Percentiles rank a stretch among this genome's conserved stretches.
These are phyloP conservation scores for Mortierella sp. DNA, from an alignment of 371 early-diverging fungal species.

Conservation along the genomic window DNA sequence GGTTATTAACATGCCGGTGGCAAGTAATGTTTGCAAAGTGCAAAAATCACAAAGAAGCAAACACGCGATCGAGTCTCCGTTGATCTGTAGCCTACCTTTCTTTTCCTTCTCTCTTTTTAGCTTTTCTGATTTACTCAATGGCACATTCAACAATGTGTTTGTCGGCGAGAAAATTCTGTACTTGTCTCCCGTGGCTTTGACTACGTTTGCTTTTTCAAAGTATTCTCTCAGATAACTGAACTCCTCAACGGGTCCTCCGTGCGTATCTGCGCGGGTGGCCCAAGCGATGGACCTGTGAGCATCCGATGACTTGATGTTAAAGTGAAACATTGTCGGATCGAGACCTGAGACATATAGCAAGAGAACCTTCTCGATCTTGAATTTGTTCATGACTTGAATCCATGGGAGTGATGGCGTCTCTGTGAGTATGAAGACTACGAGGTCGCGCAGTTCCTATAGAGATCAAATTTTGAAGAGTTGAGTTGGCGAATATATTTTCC, in stretches of 20 bases:
- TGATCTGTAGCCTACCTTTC: constrained; percentile 22
- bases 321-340: constrained; percentile 33
- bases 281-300: constrained; percentile 23
- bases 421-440: constrained; percentile 40
- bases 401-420: constrained; percentile 47
- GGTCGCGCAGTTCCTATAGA: constrained; percentile 45
- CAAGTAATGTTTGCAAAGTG: neutral
- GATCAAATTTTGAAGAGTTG: neutral
- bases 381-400: constrained; percentile 46
- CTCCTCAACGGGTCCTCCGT: constrained; percentile 23
- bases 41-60: neutral
- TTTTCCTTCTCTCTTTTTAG: constrained; percentile 41
- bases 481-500: too few species aligned
- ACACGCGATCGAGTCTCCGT: neutral
- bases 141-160: constrained; percentile 45
- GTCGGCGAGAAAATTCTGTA: constrained; percentile 44
- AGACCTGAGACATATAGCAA: constrained; percentile 49
- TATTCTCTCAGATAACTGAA: constrained; percentile 19
- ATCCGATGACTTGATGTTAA: constrained; percentile 32
- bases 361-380: constrained; percentile 43
- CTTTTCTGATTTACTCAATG: constrained; percentile 48
- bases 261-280: constrained; percentile 17
- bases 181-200: constrained; percentile 40
- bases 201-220: constrained; percentile 28
- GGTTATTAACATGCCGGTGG: too few species aligned